Conservation (phyloP, 83 land plant species). For the Thuja plicata region DNA sequence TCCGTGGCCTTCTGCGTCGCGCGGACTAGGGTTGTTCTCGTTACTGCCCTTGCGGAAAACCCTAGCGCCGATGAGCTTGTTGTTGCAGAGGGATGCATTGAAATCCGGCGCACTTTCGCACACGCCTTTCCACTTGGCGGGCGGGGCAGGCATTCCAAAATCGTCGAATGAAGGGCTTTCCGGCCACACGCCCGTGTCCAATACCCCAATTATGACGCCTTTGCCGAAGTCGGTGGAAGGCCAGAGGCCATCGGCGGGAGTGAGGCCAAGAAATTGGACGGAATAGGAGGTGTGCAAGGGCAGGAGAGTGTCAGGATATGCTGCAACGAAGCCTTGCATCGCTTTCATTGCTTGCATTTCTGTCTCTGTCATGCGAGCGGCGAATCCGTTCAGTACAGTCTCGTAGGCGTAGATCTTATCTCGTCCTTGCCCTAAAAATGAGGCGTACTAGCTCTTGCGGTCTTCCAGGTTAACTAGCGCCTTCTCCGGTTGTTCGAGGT, state of each 20-base stretch:
- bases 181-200: constrained; percentile 12
- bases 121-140: constrained; percentile 18
- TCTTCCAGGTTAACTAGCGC: too few relatives aligned
- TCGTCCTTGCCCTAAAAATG: too few relatives aligned
- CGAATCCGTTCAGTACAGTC: background rate
- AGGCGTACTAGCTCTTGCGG: too few relatives aligned
- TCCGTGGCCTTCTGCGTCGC: constrained; percentile 41
- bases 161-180: too few relatives aligned
- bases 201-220: constrained; percentile 23
- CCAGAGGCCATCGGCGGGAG: background rate
- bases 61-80: constrained; percentile 46
- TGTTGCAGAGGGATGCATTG: constrained; percentile 33
- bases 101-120: constrained; percentile 21
- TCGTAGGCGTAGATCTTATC: background rate
- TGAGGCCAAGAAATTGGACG: background rate
- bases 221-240: background rate
- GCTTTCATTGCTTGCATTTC: background rate
- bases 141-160: too few relatives aligned
- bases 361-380: background rate
- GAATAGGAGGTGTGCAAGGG: constrained; percentile 14
- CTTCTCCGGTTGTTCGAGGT: too few relatives aligned
- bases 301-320: background rate
- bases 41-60: background rate
- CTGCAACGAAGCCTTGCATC: background rate
- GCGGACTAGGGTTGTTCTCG: background rate